Percentiles rank a stretch among this genome's conserved stretches.
Evolutionary conservation across 768 basidiomycete genomes (phyloP).

Genomic region (Stropharia rugosoannulata): DNA sequence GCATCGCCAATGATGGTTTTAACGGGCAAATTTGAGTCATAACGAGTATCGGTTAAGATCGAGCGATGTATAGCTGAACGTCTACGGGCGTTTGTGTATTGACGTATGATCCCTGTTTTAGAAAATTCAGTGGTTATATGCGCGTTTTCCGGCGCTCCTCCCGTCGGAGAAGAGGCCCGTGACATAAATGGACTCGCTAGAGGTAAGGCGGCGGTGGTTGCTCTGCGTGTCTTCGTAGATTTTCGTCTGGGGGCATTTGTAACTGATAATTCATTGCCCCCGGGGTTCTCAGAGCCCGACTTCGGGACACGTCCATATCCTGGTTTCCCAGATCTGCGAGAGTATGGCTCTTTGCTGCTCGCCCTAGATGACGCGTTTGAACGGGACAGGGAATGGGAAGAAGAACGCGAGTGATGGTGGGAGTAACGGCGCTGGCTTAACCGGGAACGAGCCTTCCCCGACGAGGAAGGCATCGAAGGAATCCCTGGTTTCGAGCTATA

Average conservation of each 20-base stretch:
- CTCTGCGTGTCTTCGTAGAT: not conserved
- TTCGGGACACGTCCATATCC: not conserved
- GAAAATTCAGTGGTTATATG: constrained; percentile 9
- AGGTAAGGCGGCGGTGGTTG: not conserved
- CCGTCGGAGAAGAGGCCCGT: constrained; percentile 22
- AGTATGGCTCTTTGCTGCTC: constrained; percentile 1
- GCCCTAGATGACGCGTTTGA: constrained; percentile 6
- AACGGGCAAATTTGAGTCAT: constrained; percentile 12
- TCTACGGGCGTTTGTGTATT: not conserved
- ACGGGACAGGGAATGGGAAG: constrained; percentile 3
- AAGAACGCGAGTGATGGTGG: constrained; percentile 4
- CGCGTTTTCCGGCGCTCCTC: not conserved
- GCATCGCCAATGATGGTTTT: not conserved
- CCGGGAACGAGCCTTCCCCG: not conserved
- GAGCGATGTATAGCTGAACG: not conserved
- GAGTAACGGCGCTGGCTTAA: not conserved
- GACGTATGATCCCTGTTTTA: not conserved
- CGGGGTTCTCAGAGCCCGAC: not conserved
- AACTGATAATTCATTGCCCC: not conserved
- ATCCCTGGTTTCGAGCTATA: not conserved
- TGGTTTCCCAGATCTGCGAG: not conserved
- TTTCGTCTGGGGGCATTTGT: not conserved
- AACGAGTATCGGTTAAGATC: constrained; percentile 10
- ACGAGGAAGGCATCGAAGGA: not conserved
- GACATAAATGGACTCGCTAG: constrained; percentile 27